Base-by-base conservation (phyloP, 1,284 basidiomycete species). In the Leccinum subatratum region DNA sequence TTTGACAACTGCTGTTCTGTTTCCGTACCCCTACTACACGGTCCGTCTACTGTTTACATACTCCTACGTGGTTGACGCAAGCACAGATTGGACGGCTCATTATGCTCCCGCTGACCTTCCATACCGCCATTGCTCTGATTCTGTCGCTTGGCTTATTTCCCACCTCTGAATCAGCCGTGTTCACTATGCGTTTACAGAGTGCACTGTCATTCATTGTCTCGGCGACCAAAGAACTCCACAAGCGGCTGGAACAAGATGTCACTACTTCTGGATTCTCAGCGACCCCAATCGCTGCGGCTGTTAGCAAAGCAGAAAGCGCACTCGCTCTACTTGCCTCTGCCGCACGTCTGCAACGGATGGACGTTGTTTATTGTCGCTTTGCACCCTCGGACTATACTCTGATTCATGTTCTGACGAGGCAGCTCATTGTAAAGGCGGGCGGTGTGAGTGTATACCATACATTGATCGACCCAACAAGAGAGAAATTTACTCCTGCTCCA, bases 391-490 rank as follows among this genome's bases (percentile, higher is more conserved):
- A 92, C 72, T 86, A 89, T 64, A 74, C 74, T 2, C 75, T 76
- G 0, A 79, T 93, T 30, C 88, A 91, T 64, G 74, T 78, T 37
- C 73, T 83, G 12, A 78, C 79, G 7, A 79, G 86, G 58, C 78
- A 83, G 8, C 79, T 91, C 70, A 81, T 83, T 7, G 83, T 85
- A 14, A 81, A 88, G 7, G 84, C 85, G 6, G 82, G 89, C 69
- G 92, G 91, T 7, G 82, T 92, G 82, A 79, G 79, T 7, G 78
- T 85, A 63, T 93, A 90, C 74, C 90, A 88, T 69, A 75, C 77
- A 1, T 72, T 91, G 28, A 83, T 90, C 22, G 87, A 90, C 67
- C 84, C 87, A 0, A 83, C 80, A 20, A 77, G 85, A 48, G 85
- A 87, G 70, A 80, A 75, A 64, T 89, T 89, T 1, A 86, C 86